Evolutionary conservation across 768 basidiomycete genomes (phyloP), one percentile per base, ranked within the genome.

Genomic region (Sarcodon aspratus): DNA sequence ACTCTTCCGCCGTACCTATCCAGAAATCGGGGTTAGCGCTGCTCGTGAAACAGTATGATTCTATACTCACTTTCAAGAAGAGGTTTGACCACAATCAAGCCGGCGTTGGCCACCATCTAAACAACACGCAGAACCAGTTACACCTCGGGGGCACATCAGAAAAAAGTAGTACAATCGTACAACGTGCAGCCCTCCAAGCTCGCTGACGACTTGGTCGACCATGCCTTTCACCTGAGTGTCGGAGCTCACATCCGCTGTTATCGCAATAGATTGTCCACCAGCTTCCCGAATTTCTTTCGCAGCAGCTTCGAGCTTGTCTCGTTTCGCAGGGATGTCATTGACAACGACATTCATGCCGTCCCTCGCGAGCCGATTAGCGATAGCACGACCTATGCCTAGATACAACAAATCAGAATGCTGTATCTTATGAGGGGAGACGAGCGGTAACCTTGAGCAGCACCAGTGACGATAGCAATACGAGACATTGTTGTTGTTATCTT

Each of bases 161-260:
- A n/a, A n/a, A n/a, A 10, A 6, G 17, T 17, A 40, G 37, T 40
- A n/a, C 35, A n/a, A 5, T 6, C 50, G 7, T 46, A 50, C 50
- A 31, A 51, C 47, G 32, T 51, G 46, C 9, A 51, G 33, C 15
- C 56, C 46, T 10, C 62, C 59, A 6, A 57, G 47, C 21, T 45
- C 36, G 27, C 52, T 32, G 18, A 59, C 55, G 13, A 55, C 55
- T 3, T 46, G 40, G 6, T 43, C 31, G 6, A 64, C 50, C 54
- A 62, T 55, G 4, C 10, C 36, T 46, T 61, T 45, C 7, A 59
- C 61, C 15, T 65, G 49, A 9, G 52, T 51, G 27, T 57, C 61
- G 10, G 52, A 31, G 7, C 57, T 54, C 7, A 63, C 54, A 36
- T 63, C 57, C 2, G 52, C 58, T 9, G 51, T 35, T 21, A 58